A percentile compares a stretch with the other conserved stretches of the same genome.
Conservation (phyloP, 2,329 filamentous ascomycete genomes). For the Colletotrichum sp. region DNA sequence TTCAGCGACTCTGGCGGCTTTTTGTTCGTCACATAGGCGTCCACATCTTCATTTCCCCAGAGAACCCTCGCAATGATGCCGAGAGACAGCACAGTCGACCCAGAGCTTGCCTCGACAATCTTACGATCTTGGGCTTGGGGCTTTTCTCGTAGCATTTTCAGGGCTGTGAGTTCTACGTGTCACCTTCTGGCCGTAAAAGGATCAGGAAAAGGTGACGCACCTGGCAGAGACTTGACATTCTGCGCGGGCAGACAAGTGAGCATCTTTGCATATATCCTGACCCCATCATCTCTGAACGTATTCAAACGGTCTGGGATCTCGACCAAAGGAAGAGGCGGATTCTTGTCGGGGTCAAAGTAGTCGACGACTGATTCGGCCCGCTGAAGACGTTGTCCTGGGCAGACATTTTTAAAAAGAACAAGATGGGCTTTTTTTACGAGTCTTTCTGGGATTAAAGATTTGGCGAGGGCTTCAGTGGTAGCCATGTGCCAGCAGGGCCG, state of each 20-base stretch:
- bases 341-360: slow-evolving; percentile 63
- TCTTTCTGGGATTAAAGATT: background rate
- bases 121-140: background rate
- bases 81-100: slow-evolving; percentile 8
- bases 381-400: slow-evolving; percentile 55
- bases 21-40: slow-evolving; percentile 56
- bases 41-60: slow-evolving; percentile 42
- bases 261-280: slow-evolving; percentile 69
- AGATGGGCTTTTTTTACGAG: background rate
- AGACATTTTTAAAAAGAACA: background rate
- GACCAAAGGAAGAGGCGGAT: slow-evolving; percentile 62
- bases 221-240: slow-evolving; percentile 67
- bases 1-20: slow-evolving; percentile 35
- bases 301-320: slow-evolving; percentile 63
- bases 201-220: slow-evolving; percentile 29
- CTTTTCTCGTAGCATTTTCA: background rate
- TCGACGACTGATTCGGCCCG: slow-evolving; percentile 58
- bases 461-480: background rate
- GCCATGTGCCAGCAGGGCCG: background rate
- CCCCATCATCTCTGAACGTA: slow-evolving; percentile 58
- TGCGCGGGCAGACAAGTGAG: slow-evolving; percentile 66
- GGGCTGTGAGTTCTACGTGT: background rate
- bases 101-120: slow-evolving; percentile 15
- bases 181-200: background rate
- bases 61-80: slow-evolving; percentile 37